Evolutionary conservation across 768 basidiomycete species (phyloP), one percentile per base, ranked within the genome.

Genomic region (Agrocybe chaxingu): DNA sequence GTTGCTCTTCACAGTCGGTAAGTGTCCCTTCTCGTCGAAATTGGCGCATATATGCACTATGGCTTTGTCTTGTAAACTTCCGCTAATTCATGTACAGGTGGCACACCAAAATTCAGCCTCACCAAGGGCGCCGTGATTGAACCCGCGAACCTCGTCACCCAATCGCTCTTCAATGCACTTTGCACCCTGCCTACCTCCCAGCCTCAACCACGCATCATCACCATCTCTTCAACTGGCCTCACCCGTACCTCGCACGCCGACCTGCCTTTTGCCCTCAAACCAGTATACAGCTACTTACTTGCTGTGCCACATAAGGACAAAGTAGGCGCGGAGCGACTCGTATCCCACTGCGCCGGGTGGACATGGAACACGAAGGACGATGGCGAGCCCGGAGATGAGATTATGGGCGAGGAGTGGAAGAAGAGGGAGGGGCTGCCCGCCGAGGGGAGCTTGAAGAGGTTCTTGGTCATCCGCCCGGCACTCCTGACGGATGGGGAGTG

Each of bases 1-100:
- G 24, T 66, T 87, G 13, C 54, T 88, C 8, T 87, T 81, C 66
- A 78, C 84, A 4, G 72, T 88, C 50, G 87, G 85, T 68, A 24
- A 41, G 53, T 52, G 10, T 35, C 24, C 6, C 8, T 38, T 42
- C 19, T 8, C 3, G 0, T 4, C 29, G n/a, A 13, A 13, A n/a
- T 34, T 19, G 11, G 24, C 1, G 24, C 24, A 24, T 24, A 24
- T 24, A 24, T 24, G 24, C 24, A 24, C 24, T 24, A 24, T 5
- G 24, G 5, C 24, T 24, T 24, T 24, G 24, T 24, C 29, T 42
- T 24, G 8, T 34, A 5, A 8, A 9, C 24, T 55, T 9, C 16
- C 32, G 34, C 8, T 34, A 55, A 30, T 8, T 38, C 10, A 2
- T 31, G 39, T 37, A 3, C 43, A 85, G 83, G 77, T 34, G 80